These are phyloP conservation scores for Gaeumannomyces tritici DNA, from an alignment of 2,329 filamentous ascomycete genomes.

Conservation along the genomic window DNA sequence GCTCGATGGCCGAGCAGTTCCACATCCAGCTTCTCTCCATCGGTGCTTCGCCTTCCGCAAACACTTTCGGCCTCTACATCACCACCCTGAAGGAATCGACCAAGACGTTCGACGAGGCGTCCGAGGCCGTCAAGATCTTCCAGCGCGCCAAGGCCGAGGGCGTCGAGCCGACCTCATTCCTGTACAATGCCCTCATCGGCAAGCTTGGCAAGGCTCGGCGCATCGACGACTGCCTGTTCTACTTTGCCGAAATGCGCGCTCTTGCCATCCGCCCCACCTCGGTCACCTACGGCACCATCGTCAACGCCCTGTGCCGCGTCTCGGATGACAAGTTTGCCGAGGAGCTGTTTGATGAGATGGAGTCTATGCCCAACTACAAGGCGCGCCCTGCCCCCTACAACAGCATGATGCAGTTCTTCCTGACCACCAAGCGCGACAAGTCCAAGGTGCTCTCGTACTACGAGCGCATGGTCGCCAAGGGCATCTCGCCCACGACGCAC, in stretches of 20 bases:
- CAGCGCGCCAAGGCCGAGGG: conserved; percentile 86
- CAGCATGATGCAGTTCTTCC: conserved; percentile 98
- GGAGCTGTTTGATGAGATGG: conserved; percentile 98
- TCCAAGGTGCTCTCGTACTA: conserved; percentile 90
- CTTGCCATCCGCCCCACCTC: conserved; percentile 91
- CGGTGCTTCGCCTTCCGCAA: conserved; percentile 85
- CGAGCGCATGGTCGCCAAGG: conserved; percentile 80
- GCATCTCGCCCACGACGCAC: conserved; percentile 85
- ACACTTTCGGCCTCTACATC: conserved; percentile 97
- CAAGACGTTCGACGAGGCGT: conserved; percentile 96
- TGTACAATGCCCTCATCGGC: conserved; percentile 97
- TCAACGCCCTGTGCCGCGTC: conserved; percentile 94
- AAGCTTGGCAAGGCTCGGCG: conserved; percentile 96
- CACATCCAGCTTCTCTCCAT: conserved; percentile 88
- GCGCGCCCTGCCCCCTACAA: conserved; percentile 95
- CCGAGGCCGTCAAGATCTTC: conserved; percentile 96
- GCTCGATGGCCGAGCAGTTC: conserved; percentile 71
- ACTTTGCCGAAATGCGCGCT: conserved; percentile 95
- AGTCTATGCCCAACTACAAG: conserved; percentile 98
- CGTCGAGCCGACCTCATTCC: conserved; percentile 89
- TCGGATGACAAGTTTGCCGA: conserved; percentile 97
- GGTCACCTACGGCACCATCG: conserved; percentile 95
- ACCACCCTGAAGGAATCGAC: conserved; percentile 97
- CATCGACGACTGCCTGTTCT: conserved; percentile 95
- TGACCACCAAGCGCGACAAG: conserved; percentile 94